phyloP scores from a whole-genome alignment of 352 stramenopile genomes.

The Saprolegnia diclina region DNA sequence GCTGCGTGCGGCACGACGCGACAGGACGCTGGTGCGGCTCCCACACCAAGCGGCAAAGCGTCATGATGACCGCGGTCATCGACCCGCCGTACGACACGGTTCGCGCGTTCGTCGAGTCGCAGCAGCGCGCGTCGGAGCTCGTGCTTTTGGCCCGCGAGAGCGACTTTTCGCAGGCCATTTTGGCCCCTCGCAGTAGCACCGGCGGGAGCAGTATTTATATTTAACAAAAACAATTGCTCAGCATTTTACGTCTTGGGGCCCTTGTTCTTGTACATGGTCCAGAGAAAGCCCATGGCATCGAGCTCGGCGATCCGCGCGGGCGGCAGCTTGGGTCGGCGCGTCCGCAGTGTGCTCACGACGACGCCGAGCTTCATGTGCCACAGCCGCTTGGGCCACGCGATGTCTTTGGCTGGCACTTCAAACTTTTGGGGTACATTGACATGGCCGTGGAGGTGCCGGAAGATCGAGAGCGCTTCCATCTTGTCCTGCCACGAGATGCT shows the following conservation, averaged over 20 bases:
- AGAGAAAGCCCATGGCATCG: neutral
- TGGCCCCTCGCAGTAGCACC: neutral
- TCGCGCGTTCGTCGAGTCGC: neutral
- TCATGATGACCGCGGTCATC: neutral
- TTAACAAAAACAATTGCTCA: neutral
- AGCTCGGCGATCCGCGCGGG: neutral
- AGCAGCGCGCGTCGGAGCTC: neutral
- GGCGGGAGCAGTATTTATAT: neutral
- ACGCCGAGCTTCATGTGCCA: constrained; percentile 1
- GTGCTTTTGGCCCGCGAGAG: neutral
- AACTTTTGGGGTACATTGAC: neutral
- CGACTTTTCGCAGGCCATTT: neutral
- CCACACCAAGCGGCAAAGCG: neutral
- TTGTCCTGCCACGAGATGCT: neutral
- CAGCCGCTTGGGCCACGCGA: neutral
- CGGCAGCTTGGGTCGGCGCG: neutral
- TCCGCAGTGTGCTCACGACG: constrained; percentile 1
- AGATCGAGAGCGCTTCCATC: neutral
- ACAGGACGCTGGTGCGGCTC: neutral
- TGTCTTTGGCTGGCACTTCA: neutral
- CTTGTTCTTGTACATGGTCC: neutral
- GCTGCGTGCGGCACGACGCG: neutral
- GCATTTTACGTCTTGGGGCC: too few species aligned
- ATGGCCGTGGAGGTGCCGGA: neutral
- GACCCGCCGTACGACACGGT: neutral